Conservation (phyloP, 345 rosid species). For the Sapria himalayana region DNA sequence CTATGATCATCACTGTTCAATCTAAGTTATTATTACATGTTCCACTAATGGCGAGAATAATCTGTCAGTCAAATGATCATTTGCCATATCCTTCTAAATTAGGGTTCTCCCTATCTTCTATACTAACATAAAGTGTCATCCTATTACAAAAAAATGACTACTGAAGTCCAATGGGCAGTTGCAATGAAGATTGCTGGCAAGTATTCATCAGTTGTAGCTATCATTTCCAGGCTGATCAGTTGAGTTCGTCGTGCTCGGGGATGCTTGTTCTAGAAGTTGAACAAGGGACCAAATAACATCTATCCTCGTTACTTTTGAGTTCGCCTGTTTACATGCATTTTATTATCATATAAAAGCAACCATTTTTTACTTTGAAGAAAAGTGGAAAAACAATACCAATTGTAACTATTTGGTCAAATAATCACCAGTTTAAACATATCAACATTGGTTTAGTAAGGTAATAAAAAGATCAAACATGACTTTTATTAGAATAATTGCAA, state of each 20-base stretch:
- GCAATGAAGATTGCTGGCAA: slow-evolving; percentile 15
- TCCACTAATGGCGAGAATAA: background rate
- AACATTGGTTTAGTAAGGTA: too few relatives aligned
- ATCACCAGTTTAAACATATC: too few relatives aligned
- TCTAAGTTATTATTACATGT: too few relatives aligned
- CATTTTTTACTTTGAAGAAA: too few relatives aligned
- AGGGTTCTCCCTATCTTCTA: background rate
- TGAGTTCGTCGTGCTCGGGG: slow-evolving; percentile 12
- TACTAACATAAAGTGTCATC: background rate
- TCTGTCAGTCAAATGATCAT: background rate
- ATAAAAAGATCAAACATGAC: too few relatives aligned
- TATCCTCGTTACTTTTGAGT: slow-evolving; percentile 35
- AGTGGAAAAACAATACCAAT: too few relatives aligned
- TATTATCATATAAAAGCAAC: too few relatives aligned
- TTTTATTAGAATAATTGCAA: too few relatives aligned
- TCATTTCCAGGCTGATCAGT: slow-evolving; percentile 11
- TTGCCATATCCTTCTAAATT: slow-evolving; percentile 4
- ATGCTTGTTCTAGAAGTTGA: slow-evolving; percentile 33
- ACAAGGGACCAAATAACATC: slow-evolving; percentile 70
- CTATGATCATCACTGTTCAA: too few relatives aligned
- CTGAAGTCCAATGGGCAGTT: slow-evolving; percentile 6
- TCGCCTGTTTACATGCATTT: slow-evolving; percentile 31
- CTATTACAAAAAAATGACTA: background rate
- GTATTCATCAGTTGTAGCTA: slow-evolving; percentile 13
- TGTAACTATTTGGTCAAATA: too few relatives aligned